A percentile compares a stretch with the other conserved stretches of the same genome.
phyloP scores from a whole-genome alignment of 202 grass and related monocot genomes.

The Setaria viridis region DNA sequence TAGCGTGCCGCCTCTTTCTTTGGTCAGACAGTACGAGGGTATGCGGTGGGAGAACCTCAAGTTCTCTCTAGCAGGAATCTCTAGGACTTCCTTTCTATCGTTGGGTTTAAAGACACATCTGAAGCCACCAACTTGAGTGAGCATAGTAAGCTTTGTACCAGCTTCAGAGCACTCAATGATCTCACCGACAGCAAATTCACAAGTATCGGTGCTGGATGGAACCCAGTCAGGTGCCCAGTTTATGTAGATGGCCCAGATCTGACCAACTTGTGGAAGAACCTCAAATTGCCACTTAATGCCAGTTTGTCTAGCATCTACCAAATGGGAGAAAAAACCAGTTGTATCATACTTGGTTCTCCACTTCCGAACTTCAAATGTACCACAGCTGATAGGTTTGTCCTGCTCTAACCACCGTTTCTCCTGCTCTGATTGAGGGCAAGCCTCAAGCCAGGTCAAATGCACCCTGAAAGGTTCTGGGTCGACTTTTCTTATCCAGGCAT shows the following conservation, averaged over 20 bases:
- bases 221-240: conserved; percentile 42
- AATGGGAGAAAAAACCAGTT: conserved; percentile 61
- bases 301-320: conserved; percentile 42
- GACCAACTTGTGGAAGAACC: conserved; percentile 59
- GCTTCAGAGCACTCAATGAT: conserved; percentile 58
- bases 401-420: conserved; percentile 56
- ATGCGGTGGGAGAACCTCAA: conserved; percentile 78
- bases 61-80: conserved; percentile 56
- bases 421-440: conserved; percentile 51
- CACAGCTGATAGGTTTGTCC: conserved; percentile 63
- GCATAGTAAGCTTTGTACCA: conserved; percentile 43
- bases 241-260: conserved; percentile 75
- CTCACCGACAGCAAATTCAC: conserved; percentile 63
- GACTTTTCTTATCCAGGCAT: conserved; percentile 80
- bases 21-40: conserved; percentile 57
- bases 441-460: conserved; percentile 82
- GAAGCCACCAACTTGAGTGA: conserved; percentile 61
- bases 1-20: conserved; percentile 68
- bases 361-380: conserved; percentile 63
- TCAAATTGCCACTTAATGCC: conserved; percentile 29
- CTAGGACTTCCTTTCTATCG: conserved; percentile 20
- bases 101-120: conserved; percentile 64
- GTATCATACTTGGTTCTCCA: conserved; percentile 38
- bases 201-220: conserved; percentile 31
- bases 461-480: conserved; percentile 56